Evolutionary conservation across 2,329 filamentous ascomycete species (phyloP).

Genomic region (Cladosporium sp.): DNA sequence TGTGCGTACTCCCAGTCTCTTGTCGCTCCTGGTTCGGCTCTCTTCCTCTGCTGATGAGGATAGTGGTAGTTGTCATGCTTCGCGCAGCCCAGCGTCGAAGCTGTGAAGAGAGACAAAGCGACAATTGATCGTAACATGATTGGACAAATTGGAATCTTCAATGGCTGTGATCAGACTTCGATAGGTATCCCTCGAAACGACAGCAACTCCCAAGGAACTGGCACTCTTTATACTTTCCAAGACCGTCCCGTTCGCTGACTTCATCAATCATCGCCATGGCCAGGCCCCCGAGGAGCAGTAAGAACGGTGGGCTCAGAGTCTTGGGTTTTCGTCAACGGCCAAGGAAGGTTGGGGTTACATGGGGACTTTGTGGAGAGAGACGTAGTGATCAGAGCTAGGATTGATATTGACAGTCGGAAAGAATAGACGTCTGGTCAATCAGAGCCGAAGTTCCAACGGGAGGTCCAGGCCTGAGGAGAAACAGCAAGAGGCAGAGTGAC

Average conservation of each 20-base stretch:
- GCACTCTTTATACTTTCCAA: not conserved
- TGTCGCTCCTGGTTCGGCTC: not conserved
- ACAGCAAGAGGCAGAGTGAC: not conserved
- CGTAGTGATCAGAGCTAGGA: conserved; percentile 5
- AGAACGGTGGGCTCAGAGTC: not conserved
- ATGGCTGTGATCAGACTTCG: too few species aligned
- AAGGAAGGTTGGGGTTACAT: conserved; percentile 2
- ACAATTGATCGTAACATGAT: conserved; percentile 7
- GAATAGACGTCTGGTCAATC: not conserved
- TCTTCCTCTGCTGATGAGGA: conserved; percentile 1
- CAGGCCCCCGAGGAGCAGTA: not conserved
- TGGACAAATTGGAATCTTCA: not conserved
- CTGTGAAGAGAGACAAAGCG: not conserved
- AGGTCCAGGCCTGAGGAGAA: too few species aligned
- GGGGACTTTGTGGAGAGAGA: not conserved
- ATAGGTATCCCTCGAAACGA: not conserved
- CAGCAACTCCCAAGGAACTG: too few species aligned
- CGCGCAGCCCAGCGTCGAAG: conserved; percentile 5
- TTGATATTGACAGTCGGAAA: not conserved
- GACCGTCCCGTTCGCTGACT: not conserved
- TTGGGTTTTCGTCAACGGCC: conserved; percentile 7
- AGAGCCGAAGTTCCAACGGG: too few species aligned
- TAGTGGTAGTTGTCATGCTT: conserved; percentile 11
- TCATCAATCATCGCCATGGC: not conserved
- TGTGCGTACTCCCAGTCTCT: conserved; percentile 20